Base-by-base conservation (phyloP, 495 filamentous ascomycete genomes). In the Daldinia caldariorum region DNA sequence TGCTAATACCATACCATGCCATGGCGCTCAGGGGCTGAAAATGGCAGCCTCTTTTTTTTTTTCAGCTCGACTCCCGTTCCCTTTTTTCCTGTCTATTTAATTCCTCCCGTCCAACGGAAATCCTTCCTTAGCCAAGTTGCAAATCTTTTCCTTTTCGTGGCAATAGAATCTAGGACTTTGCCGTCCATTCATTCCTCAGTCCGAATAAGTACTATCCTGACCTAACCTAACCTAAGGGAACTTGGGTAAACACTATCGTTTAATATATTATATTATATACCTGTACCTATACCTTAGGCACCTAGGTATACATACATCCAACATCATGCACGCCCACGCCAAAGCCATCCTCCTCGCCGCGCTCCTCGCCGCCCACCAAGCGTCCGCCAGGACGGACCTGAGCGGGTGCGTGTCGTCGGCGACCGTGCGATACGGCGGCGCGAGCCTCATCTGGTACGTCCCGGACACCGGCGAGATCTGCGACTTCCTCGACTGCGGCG, bases 401-500 rank as follows among this genome's bases (percentile, higher is more conserved):
- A 63, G 32, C 6, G 84, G 85, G 72, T 86, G 84, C 75, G 63
- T 71, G 10, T 77, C 74, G 7, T 76, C 74, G 8, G 12, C 63
- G 60, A 72, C 73, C 18, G 70, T 74, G 35, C 74, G 54, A 49
- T 80, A 76, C 55, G 79, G 76, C 59, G 81, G 83, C 55, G 81
- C 81, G 54, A 83, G 77, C 66, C 66, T 82, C 45, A 79, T 84
- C 77, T 77, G 74, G 75, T 88, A 84, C 72, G 83, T 86, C 61
- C 87, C 86, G 0, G 81, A 72, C 62, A 85, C 79, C 18, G 87
- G 87, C 72, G 85, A 90, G 74, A 81, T 90, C 75, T 89, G 88
- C 82, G 80, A 80, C 5, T 75, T 84, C 49, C 80, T 87, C 63
- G 87, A 89, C 81, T 90, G 89, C 72, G 89, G 89, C 32, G 89